Evolutionary conservation across 768 basidiomycete genomes (phyloP), one percentile per base, ranked within the genome.

Genomic region (Sutorius australiensis): DNA sequence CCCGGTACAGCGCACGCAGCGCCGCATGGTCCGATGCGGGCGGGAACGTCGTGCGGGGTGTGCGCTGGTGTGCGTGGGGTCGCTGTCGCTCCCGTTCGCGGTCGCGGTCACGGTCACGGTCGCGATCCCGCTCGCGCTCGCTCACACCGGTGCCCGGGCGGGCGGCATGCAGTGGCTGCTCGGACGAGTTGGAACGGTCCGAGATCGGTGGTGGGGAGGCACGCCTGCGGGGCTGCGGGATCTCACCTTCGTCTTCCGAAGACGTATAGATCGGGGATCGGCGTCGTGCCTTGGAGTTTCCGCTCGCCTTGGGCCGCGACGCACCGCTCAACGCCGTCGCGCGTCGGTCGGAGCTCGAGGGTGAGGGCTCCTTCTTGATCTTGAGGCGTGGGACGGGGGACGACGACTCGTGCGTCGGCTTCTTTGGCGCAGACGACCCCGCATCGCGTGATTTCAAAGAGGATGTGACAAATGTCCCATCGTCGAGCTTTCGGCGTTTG

Each of bases 251-350:
- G 46, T 86, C 81, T 36, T 83, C 83, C 1, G 85, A 83, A 1
- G 85, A 84, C 1, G 86, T 86, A 55, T 83, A 86, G 46, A 82
- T 77, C 1, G 82, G 83, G 3, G 83, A 80, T 39, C 70, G 75
- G 41, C 85, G 81, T 41, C 81, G 75, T 17, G 59, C 49, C 50
- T 80, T 83, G 27, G 53, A 47, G 14, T 54, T 50, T 14, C 55
- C 56, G 33, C 46, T 58, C 19, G 52, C 19, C 43, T 57, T 67
- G 52, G 56, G 51, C 44, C 52, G 32, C 28, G 57, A 50, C 21
- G 37, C 55, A 27, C 51, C 9, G 1, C 39, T 24, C 2, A 46
- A 51, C n/a, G 56, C 30, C 0, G 49, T 47, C 16, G 42, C 39
- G 9, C 50, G 52, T 45, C 57, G 62, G 6, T 64, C 55, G 31